Percentiles rank a stretch among this genome's conserved stretches.
These are phyloP conservation scores for Vigna angularis DNA, from an alignment of 306 rosid species.

Conservation along the genomic window DNA sequence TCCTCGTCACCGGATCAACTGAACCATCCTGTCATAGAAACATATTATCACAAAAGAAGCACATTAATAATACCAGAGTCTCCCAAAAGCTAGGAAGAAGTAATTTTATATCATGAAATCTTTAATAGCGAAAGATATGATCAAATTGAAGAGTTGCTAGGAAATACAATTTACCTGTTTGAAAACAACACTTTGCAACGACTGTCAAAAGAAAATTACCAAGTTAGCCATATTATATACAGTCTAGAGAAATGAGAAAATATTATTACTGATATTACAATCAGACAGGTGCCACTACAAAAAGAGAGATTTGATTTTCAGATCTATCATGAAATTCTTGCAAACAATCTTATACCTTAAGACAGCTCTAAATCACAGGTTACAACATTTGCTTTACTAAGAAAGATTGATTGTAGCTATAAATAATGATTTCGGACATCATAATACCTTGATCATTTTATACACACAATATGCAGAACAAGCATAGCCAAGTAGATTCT, in stretches of 20 bases:
- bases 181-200: conserved; percentile 97
- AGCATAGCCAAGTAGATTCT: conserved; percentile 96
- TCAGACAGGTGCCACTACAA: conserved; percentile 10
- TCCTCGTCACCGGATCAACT: conserved; percentile 94
- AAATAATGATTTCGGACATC: conserved; percentile 30
- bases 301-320: background rate
- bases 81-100: conserved; percentile 22
- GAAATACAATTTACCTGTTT: conserved; percentile 74
- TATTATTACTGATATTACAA: conserved; percentile 3
- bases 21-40: conserved; percentile 83
- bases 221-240: conserved; percentile 54
- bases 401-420: background rate
- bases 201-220: conserved; percentile 67
- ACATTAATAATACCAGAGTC: conserved; percentile 24
- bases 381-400: conserved; percentile 19
- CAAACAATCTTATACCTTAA: conserved; percentile 24
- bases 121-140: conserved; percentile 7
- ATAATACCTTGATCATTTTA: conserved; percentile 92
- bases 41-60: conserved; percentile 30
- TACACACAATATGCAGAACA: conserved; percentile 97
- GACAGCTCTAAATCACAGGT: conserved; percentile 29
- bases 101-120: background rate
- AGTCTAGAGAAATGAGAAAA: conserved; percentile 25
- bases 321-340: conserved; percentile 26
- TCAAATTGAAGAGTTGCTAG: conserved; percentile 18